phyloP scores from a whole-genome alignment of 768 basidiomycete genomes.

The Austroboletus eburneus region DNA sequence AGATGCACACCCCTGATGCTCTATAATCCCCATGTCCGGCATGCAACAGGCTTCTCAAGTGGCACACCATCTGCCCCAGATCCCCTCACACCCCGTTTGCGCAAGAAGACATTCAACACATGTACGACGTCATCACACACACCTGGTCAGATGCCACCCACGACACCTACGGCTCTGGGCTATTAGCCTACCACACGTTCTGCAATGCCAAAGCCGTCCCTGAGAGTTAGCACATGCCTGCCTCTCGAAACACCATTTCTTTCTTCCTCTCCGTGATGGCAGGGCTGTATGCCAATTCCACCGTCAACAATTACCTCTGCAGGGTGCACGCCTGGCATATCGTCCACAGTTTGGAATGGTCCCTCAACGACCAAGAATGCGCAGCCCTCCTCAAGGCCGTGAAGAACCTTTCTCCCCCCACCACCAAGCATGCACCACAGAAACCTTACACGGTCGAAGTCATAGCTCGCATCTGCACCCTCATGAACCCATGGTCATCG shows the following conservation, averaged over 20 bases:
- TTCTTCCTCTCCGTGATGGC: slow-evolving; percentile 9
- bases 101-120: no score
- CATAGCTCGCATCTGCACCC: no score
- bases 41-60: no score
- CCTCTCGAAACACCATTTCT: not conserved
- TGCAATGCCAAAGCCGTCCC: not conserved
- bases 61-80: no score
- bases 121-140: not conserved
- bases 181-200: not conserved
- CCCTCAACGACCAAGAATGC: slow-evolving; percentile 3
- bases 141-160: not conserved
- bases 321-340: slow-evolving; percentile 26
- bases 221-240: slow-evolving; percentile 11
- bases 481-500: no score
- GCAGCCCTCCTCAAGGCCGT: no score
- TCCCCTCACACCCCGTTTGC: no score
- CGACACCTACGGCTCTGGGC: not conserved
- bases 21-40: no score
- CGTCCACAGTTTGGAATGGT: slow-evolving; percentile 20
- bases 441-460: no score
- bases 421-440: no score
- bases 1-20: no score
- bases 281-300: slow-evolving; percentile 1
- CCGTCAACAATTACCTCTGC: slow-evolving; percentile 12
- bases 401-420: no score